Evolutionary conservation across 495 filamentous ascomycete species (phyloP), one percentile per base, ranked within the genome.

Genomic region (Neurospora terricola): DNA sequence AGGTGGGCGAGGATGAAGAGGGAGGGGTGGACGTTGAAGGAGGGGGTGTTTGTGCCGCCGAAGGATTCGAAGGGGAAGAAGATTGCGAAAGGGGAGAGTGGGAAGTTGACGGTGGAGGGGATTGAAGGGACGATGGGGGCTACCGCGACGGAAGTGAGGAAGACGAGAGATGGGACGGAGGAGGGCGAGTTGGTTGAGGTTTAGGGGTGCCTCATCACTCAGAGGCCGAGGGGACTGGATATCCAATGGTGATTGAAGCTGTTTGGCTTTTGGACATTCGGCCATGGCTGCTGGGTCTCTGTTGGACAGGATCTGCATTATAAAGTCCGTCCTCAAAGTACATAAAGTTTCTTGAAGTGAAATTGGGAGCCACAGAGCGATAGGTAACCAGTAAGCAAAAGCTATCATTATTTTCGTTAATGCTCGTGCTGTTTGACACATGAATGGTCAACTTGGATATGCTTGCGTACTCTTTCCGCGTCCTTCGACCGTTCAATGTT

Each of bases 1-100:
- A 87, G 86, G 73, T 94, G 93, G 91, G 87, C 86, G 73, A 76
- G 75, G 14, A 81, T 94, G 83, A 83, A 86, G 81, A 79, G 76
- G 40, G 80, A 87, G 66, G 93, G 93, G 2, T 97, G 93, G 91
- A 79, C 21, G 16, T 73, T 91, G 9, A 77, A 74, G 38, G 30
- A 83, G 59, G 87, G 84, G 16, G 77, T 80, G 69, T 79, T 93
- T 70, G 75, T 87, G 11, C 76, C 86, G 23, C 90, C 90, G 1
- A 62, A 62, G 54, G 54, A 34, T 0, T n/a, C n/a, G n/a, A n/a
- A 5, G n/a, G 30, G 14, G 48, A 48, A 11, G 42, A 18, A 14
- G 38, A 0, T 2, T 1, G 9, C 11, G 14, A 16, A 2, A 2
- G 1, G 0, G 3, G 18, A 5, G 18, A 45, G 42, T 16, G 14